Evolutionary conservation across 495 filamentous ascomycete species (phyloP).

Genomic region (Pyrenopolyporus hunteri): DNA sequence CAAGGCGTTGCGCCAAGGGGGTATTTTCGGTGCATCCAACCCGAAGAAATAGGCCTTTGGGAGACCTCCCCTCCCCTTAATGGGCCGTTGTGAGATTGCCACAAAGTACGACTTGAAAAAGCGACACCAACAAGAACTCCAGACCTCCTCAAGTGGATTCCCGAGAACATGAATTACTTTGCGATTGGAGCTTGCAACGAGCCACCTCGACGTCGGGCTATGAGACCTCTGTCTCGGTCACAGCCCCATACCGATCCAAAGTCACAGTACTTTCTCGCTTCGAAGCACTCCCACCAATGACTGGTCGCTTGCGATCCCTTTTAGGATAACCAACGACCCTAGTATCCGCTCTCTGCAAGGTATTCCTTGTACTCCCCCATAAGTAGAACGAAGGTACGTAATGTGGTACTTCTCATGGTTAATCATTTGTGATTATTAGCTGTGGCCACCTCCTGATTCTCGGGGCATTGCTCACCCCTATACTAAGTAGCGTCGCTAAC

Average conservation of each 20-base stretch:
- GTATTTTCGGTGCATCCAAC: slow-evolving; percentile 6
- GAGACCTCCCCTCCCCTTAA: slow-evolving; percentile 9
- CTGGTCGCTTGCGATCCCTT: slow-evolving; percentile 29
- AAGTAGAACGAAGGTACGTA: slow-evolving; percentile 18
- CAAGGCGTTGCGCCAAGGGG: slow-evolving; percentile 13
- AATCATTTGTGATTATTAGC: slow-evolving; percentile 4
- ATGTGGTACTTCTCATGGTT: slow-evolving; percentile 12
- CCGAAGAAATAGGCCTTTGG: not conserved
- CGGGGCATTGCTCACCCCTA: not conserved
- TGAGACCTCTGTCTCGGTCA: slow-evolving; percentile 27
- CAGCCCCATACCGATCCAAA: slow-evolving; percentile 19
- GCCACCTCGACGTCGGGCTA: slow-evolving; percentile 34
- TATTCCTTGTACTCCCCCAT: slow-evolving; percentile 31
- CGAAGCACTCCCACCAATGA: slow-evolving; percentile 36
- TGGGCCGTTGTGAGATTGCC: slow-evolving; percentile 18
- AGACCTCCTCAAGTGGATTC: slow-evolving; percentile 27
- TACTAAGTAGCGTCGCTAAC: not conserved
- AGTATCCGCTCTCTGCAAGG: slow-evolving; percentile 32
- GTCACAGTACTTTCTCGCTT: slow-evolving; percentile 37
- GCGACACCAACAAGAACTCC: slow-evolving; percentile 21
- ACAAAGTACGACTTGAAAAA: slow-evolving; percentile 22
- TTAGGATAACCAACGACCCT: slow-evolving; percentile 36
- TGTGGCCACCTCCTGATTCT: not conserved
- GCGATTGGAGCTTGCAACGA: slow-evolving; percentile 16
- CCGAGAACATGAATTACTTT: slow-evolving; percentile 34